Evolutionary conservation across 2,329 filamentous ascomycete genomes (phyloP).

Genomic region (Ophiostoma pallidulum): DNA sequence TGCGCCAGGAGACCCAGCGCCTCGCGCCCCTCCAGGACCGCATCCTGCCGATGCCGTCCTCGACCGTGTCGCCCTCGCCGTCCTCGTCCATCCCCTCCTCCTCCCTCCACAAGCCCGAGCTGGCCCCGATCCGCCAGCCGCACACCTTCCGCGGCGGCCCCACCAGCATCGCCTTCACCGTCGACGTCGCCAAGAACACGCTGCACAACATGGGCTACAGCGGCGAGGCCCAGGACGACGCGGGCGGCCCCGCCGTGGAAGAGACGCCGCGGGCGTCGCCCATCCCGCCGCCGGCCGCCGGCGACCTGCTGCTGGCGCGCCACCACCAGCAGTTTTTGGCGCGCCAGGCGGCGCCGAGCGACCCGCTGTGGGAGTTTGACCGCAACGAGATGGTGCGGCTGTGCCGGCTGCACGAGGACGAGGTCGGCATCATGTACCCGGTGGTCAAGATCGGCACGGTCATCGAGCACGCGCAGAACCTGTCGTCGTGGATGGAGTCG

Average conservation of each 20-base stretch:
- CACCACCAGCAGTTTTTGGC: conserved; percentile 16
- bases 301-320: no score
- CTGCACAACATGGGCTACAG: conserved; percentile 84
- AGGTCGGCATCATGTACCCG: conserved; percentile 88
- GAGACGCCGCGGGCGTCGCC: conserved; percentile 27
- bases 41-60: conserved; percentile 27
- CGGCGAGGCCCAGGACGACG: conserved; percentile 51
- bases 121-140: conserved; percentile 40
- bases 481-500: conserved; percentile 54
- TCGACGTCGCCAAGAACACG: conserved; percentile 79
- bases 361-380: conserved; percentile 71
- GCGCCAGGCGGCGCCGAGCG: conserved; percentile 29
- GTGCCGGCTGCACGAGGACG: conserved; percentile 75
- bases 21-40: conserved; percentile 36
- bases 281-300: conserved; percentile 20
- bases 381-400: conserved; percentile 73
- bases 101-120: conserved; percentile 34
- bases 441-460: conserved; percentile 66
- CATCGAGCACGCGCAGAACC: conserved; percentile 56
- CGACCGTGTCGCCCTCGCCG: conserved; percentile 32
- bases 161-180: conserved; percentile 74
- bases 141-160: conserved; percentile 66
- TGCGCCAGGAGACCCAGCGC: conserved; percentile 48
- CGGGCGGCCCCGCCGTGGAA: conserved; percentile 30
- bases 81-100: conserved; percentile 34